A percentile compares a stretch with the other conserved stretches of the same genome.
phyloP scores from a whole-genome alignment of 306 rosid genomes.

The Citrullus mucosospermus region DNA sequence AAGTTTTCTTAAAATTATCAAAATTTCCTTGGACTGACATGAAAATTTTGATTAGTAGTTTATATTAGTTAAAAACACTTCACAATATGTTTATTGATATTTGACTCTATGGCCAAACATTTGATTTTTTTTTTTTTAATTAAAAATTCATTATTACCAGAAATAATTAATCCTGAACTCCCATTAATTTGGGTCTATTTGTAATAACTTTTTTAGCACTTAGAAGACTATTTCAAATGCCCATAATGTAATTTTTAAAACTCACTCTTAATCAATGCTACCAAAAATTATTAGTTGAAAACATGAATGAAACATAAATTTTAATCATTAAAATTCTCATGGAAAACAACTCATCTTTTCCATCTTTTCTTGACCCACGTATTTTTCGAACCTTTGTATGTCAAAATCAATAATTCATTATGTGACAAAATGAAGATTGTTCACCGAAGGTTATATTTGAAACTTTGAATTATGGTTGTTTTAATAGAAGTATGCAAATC shows the following conservation, averaged over 20 bases:
- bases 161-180: not conserved
- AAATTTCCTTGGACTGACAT: too few relatives aligned
- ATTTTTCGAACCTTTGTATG: not conserved
- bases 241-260: not conserved
- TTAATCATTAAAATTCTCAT: not conserved
- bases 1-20: too few relatives aligned
- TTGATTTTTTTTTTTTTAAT: too few relatives aligned
- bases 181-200: too few relatives aligned
- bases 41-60: not conserved
- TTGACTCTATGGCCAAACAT: not conserved
- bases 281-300: not conserved
- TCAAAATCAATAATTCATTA: not conserved
- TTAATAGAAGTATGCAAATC: not conserved
- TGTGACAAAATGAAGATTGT: not conserved
- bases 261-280: not conserved
- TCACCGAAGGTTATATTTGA: not conserved
- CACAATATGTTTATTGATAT: not conserved
- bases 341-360: not conserved
- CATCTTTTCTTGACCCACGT: not conserved
- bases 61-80: too few relatives aligned
- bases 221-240: too few relatives aligned
- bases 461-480: not conserved
- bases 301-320: not conserved
- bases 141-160: not conserved
- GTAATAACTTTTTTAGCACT: too few relatives aligned